Evolutionary conservation across 257 asterid species (phyloP), one percentile per base, ranked within the genome.

Genomic region (Dorcoceras hygrometricum): DNA sequence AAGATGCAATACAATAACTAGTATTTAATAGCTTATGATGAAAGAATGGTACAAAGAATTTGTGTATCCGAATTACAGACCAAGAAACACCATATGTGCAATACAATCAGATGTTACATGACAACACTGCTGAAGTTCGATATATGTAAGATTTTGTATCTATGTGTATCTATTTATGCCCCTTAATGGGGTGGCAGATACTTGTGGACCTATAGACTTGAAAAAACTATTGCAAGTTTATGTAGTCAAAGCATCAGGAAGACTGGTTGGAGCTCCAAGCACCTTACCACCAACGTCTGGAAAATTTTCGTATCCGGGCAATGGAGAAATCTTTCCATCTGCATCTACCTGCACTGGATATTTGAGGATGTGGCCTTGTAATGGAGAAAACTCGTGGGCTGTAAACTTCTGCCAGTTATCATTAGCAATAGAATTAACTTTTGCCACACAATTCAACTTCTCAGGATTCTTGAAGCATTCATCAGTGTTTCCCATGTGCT

Each of bases 171-270:
- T 28, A 4, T 68, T 16, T 55, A 50, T 46, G 11, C 29, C 34
- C 43, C 63, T 70, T 60, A 18, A 0, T 18, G 26, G 46, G 51
- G 71, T 39, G 22, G 0, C 50, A n/a, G 25, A 24, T 23, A 62
- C 12, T 28, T 59, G 70, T 48, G 36, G 36, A 72, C 64, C 61
- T 70, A 34, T 48, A 46, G 46, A 56, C 51, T 32, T 9, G 39
- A 36, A 48, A 54, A 53, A 59, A 25, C 31, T n/a, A 34, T 65
- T 50, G 31, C 53, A 26, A 46, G 62, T 31, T 68, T 70, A 89
- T 22, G 95, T 87, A 5, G 96, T 89, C 76, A 89, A 79, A 59
- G 96, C 95, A 77, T 89, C 93, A 3, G 95, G 96, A 56, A 89
- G 83, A 50, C 70, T 80, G 67, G 78, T 77, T 6, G 83, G 82